A percentile compares a stretch with the other conserved stretches of the same genome.
Conservation (phyloP, 345 rosid genomes). For the Syzygium jambos region DNA sequence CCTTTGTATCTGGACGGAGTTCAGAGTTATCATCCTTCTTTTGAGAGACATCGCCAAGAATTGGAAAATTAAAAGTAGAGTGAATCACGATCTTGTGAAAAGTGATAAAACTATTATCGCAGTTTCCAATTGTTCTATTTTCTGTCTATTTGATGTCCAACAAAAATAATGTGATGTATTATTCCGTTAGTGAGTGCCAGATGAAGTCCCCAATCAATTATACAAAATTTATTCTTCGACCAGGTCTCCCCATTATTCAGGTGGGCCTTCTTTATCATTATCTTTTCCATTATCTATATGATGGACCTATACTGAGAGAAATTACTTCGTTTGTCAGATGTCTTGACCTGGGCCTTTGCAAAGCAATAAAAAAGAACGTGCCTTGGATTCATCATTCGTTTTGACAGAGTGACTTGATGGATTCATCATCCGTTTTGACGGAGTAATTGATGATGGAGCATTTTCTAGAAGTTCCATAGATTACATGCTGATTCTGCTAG, state of each 20-base stretch:
- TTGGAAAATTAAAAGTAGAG: background rate
- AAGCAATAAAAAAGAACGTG: background rate
- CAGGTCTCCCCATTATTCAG: background rate
- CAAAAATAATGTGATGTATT: background rate
- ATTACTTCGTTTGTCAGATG: background rate
- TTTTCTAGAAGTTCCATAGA: background rate
- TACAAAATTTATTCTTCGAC: background rate
- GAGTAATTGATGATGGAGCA: background rate
- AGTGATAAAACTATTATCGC: background rate
- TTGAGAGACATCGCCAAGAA: slow-evolving; percentile 19
- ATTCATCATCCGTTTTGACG: background rate
- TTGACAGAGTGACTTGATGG: background rate
- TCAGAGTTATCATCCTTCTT: slow-evolving; percentile 57
- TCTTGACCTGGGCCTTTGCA: background rate
- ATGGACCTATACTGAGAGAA: background rate
- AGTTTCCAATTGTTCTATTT: background rate
- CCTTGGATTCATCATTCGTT: background rate
- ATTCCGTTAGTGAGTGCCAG: background rate
- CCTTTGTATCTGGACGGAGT: slow-evolving; percentile 73
- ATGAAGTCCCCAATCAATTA: background rate
- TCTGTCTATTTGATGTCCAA: background rate
- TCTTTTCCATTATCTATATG: background rate
- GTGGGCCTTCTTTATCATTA: background rate
- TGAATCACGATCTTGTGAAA: background rate
- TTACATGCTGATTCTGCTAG: background rate